These are phyloP conservation scores for Elongisporangium anandrum DNA, from an alignment of 352 stramenopile species.

Conservation along the genomic window DNA sequence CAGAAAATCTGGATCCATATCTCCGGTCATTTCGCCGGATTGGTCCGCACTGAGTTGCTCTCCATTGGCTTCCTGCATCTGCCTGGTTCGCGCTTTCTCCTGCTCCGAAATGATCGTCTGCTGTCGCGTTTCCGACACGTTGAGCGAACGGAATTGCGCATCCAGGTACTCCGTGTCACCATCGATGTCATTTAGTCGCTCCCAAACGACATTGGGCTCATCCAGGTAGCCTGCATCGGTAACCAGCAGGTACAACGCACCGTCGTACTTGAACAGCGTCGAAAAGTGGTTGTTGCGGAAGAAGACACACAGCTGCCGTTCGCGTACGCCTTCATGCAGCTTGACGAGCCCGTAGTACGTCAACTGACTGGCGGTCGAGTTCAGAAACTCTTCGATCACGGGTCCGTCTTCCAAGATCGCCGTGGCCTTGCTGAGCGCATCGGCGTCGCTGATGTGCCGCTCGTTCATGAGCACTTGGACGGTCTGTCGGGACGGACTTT, in stretches of 20 bases:
- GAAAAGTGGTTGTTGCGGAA: slow-evolving; percentile 99
- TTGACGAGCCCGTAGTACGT: slow-evolving; percentile 93
- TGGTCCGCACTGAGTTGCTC: not conserved
- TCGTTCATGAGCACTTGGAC: slow-evolving; percentile 75
- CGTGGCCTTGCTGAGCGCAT: slow-evolving; percentile 51
- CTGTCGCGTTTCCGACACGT: slow-evolving; percentile 62
- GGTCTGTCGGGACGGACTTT: slow-evolving; percentile 66
- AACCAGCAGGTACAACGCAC: slow-evolving; percentile 93
- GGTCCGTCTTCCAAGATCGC: slow-evolving; percentile 72
- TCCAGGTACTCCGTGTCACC: slow-evolving; percentile 80
- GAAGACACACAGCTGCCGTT: slow-evolving; percentile 93
- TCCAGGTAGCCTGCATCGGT: slow-evolving; percentile 97
- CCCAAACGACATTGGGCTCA: slow-evolving; percentile 92
- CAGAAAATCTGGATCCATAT: slow-evolving; percentile 61
- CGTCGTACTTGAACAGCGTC: slow-evolving; percentile 94
- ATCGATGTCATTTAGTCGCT: slow-evolving; percentile 91
- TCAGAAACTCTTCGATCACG: slow-evolving; percentile 89
- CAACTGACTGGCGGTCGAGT: slow-evolving; percentile 88
- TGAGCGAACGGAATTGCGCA: slow-evolving; percentile 56
- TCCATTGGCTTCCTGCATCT: not conserved
- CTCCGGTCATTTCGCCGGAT: slow-evolving; percentile 4
- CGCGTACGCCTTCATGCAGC: slow-evolving; percentile 89
- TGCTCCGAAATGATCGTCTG: slow-evolving; percentile 62
- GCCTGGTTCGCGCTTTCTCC: slow-evolving; percentile 17
- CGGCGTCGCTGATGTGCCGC: slow-evolving; percentile 63